These are phyloP conservation scores for Millerozyma acaciae DNA, from an alignment of 805 yeast species.

Conservation along the genomic window DNA sequence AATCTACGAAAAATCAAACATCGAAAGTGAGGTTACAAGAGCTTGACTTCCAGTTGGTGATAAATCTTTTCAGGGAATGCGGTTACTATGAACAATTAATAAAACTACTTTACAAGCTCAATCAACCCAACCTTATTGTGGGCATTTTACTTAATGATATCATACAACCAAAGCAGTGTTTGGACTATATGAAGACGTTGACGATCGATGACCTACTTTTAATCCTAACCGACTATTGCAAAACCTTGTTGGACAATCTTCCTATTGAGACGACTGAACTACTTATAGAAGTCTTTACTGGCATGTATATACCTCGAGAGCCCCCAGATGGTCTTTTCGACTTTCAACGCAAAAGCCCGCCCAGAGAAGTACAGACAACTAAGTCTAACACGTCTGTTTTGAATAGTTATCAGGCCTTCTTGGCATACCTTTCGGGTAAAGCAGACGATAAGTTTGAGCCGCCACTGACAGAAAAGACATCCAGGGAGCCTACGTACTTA, in stretches of 20 bases:
- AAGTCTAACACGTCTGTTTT: slow-evolving; percentile 13
- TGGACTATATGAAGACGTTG: slow-evolving; percentile 63
- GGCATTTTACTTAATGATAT: slow-evolving; percentile 69
- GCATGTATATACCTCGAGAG: slow-evolving; percentile 56
- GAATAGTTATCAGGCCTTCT: slow-evolving; percentile 30
- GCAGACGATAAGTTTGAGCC: slow-evolving; percentile 13
- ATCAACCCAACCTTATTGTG: slow-evolving; percentile 71
- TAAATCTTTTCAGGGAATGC: slow-evolving; percentile 69
- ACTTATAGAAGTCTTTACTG: slow-evolving; percentile 84
- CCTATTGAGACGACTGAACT: slow-evolving; percentile 83
- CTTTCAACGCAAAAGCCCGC: no score
- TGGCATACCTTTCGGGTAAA: slow-evolving; percentile 24
- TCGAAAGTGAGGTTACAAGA: slow-evolving; percentile 22
- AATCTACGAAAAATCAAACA: neutral
- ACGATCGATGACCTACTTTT: slow-evolving; percentile 74
- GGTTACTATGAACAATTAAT: slow-evolving; percentile 66
- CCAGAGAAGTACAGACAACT: slow-evolving; percentile 8
- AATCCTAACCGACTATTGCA: slow-evolving; percentile 64
- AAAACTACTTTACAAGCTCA: slow-evolving; percentile 61
- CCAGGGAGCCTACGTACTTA: slow-evolving; percentile 61
- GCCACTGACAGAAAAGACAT: slow-evolving; percentile 5
- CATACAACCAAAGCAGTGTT: slow-evolving; percentile 53
- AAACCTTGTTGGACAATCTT: slow-evolving; percentile 55
- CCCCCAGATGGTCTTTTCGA: slow-evolving; percentile 6
- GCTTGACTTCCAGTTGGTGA: slow-evolving; percentile 66